Base-by-base conservation (phyloP, 129 eudicot genomes). In the Rutidosis leptorrhynchoides region DNA sequence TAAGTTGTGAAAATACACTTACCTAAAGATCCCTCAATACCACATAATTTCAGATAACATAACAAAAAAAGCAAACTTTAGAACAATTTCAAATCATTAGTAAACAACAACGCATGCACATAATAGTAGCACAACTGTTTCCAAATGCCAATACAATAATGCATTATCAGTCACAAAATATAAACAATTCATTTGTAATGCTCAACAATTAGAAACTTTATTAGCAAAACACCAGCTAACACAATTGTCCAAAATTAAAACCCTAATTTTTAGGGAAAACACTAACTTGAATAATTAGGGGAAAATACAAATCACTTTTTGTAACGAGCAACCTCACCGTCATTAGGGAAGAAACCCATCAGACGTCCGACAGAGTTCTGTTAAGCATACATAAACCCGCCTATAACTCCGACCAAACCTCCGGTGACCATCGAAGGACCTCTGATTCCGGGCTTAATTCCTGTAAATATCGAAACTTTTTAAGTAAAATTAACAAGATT, bases 351-450 rank as follows among this genome's bases (percentile, higher is more conserved):
- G n/a, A n/a, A 92, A 0, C 96, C 98, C 98, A 92, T 92, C 16
- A 91, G 85, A 57, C 98, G 72, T 29, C 98, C 98, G 60, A 85
- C 88, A 5, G 96, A 91, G 66, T 91, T 92, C 84, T 92, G 96
- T 55, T 87, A 87, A 1, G 98, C 98, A 60, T 87, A 88, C 94
- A 92, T 92, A 75, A 92, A 92, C 16, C 98, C 98, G 15, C 98
- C 96, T 87, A 92, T 66, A 11, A 92, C 51, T 7, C 98, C 98
- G 11, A 92, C 88, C 53, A 92, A 58, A 19, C 98, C 98, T 1
- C 98, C 98, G 2, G 95, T 92, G 67, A 92, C 96, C 96, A 88
- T 92, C 1, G 96, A 92, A 10, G 96, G 98, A 17, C 98, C 98
- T 60, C 79, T 83, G 37, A 92, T 92, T 55, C 86, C 83, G 0